Percentiles rank a stretch among this genome's conserved stretches.
Conservation (phyloP, 148 eudicot genomes). For the Chenopodium berlandieri region DNA sequence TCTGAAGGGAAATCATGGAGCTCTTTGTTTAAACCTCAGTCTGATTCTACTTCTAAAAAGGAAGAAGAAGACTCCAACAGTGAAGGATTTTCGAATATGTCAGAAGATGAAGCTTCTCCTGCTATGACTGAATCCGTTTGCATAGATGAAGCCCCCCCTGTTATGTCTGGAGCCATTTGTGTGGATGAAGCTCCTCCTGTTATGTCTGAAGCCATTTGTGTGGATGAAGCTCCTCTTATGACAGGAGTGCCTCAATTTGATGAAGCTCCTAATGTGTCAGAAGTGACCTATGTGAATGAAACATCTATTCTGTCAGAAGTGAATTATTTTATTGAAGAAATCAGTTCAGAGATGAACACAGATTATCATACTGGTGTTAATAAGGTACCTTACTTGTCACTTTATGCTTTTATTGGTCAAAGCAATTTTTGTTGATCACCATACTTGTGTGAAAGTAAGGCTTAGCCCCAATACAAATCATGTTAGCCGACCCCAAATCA, state of each 20-base stretch:
- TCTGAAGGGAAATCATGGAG: conserved; percentile 48
- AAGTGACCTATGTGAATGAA: background rate
- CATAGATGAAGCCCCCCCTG: conserved; percentile 6
- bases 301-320: background rate
- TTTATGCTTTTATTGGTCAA: background rate
- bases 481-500: too few species aligned
- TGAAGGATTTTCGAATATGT: conserved; percentile 18
- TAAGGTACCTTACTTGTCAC: conserved; percentile 33
- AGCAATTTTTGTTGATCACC: too few species aligned
- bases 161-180: background rate
- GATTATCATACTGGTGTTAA: conserved; percentile 32
- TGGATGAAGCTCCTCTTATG: background rate
- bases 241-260: background rate
- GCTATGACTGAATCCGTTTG: background rate
- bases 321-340: conserved; percentile 14
- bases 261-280: background rate
- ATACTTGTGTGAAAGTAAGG: too few species aligned
- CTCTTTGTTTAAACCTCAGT: conserved; percentile 43
- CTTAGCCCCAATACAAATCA: too few species aligned
- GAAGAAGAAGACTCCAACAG: conserved; percentile 18
- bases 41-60: conserved; percentile 13
- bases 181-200: conserved; percentile 9
- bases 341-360: conserved; percentile 25
- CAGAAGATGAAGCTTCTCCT: conserved; percentile 16
- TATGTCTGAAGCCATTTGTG: background rate